Percentiles rank a stretch among this genome's conserved stretches.
phyloP scores from a whole-genome alignment of 73 alveolate species.

The Tetrahymena borealis region DNA sequence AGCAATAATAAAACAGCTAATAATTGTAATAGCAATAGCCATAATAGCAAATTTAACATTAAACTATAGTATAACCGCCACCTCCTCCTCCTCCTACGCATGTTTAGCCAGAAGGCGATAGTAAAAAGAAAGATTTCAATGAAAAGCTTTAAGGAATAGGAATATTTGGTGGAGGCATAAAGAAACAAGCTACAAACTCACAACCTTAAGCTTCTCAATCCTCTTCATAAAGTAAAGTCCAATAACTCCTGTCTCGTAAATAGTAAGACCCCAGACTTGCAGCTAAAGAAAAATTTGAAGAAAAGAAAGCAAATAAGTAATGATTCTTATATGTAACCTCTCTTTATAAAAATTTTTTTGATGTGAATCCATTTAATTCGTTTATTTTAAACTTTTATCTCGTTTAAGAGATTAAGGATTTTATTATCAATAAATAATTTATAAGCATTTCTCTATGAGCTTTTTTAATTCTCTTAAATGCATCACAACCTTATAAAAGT shows the following conservation, averaged over 20 bases:
- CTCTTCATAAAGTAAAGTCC: background rate
- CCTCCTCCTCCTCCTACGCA: background rate
- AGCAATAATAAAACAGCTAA: background rate
- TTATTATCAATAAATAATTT: too few species aligned
- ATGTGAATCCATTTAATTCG: too few species aligned
- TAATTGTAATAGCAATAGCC: background rate
- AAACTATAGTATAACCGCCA: background rate
- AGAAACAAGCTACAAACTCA: too few species aligned
- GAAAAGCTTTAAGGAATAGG: background rate
- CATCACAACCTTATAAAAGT: too few species aligned
- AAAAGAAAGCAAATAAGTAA: background rate
- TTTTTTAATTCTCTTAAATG: too few species aligned
- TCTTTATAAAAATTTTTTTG: too few species aligned
- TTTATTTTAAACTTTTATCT: too few species aligned
- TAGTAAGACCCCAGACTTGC: background rate
- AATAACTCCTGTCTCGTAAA: background rate
- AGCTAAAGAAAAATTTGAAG: background rate
- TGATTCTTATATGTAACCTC: too few species aligned
- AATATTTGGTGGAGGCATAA: background rate
- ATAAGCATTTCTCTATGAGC: too few species aligned
- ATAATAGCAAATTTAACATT: background rate
- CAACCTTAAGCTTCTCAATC: background rate
- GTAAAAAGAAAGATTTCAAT: background rate
- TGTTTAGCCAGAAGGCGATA: background rate
- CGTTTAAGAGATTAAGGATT: too few species aligned